Base-by-base conservation (phyloP, 306 rosid species). In the Lagenaria siceraria region DNA sequence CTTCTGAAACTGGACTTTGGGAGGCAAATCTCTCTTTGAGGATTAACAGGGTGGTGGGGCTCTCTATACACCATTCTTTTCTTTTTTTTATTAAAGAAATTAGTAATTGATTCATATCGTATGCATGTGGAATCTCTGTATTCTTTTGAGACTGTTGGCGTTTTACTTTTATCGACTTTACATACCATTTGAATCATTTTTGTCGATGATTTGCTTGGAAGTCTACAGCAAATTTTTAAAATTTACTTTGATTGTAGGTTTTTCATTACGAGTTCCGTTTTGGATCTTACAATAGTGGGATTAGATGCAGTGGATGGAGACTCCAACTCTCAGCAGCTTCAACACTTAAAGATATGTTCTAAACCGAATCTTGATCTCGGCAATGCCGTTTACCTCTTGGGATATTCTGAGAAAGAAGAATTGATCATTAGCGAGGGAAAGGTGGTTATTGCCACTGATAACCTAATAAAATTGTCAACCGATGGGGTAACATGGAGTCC, bases 251-350 rank as follows among this genome's bases (percentile, higher is more conserved):
- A 53, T 90, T 85, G 85, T 90, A 96, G 99, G 92, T 96, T 96
- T 82, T 96, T 92, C 86, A 83, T 92, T 62, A 90, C 99, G 42
- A 96, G 99, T 87, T 90, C 97, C 68, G 85, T 96, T 36, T 92
- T 96, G 79, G 99, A 96, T 87, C 98, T 96, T 81, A 96, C 99
- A 49, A 92, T 96, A 79, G 96, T 92, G 77, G 99, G 99, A 73
- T 83, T 96, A 82, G 99, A 96, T 82, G 87, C 83, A 1, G 88
- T 65, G 29, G 99, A 90, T 38, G 98, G 99, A 75, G 99, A 96
- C 74, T 89, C 90, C 38, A 92, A 82, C 78, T 76, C 90, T 19
- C 98, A 82, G 81, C 97, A 81, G 75, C 90, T 82, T 80, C 91
- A 88, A 78, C 81, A 82, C 87, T 88, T 96, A 84, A 89, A 92